Evolutionary conservation across 306 rosid genomes (phyloP), one percentile per base, ranked within the genome.

Genomic region (Prunus salicina): DNA sequence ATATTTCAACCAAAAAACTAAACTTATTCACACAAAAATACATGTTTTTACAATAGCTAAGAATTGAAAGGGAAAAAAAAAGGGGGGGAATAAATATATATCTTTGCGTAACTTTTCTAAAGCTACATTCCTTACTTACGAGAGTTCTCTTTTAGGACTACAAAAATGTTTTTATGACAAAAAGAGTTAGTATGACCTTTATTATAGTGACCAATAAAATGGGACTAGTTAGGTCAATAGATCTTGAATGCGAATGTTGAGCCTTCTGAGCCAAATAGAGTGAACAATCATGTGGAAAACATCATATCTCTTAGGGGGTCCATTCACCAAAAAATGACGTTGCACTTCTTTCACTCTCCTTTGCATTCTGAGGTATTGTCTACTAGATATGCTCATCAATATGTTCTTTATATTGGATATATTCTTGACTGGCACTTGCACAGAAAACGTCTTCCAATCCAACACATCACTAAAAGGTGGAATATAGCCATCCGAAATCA

Each of bases 201-300:
- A 34, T 34, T 34, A 34, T 34, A 34, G 38, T 5, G 38, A 34
- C 38, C 38, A 34, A 34, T 34, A 34, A 34, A 34, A 51, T 51
- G 20, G 19, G 10, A 18, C 18, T 8, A 51, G 5, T 51, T 51
- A 51, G 56, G 8, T 16, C n/a, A 51, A 51, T 43, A 52, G 72
- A 58, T 84, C 83, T 34, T 67, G 77, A 81, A 85, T 82, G 19
- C 22, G 84, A 71, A 84, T 68, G 55, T 84, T 89, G 79, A 87
- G 68, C 58, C 93, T 87, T 49, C 89, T 82, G 18, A 85, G 93
- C 89, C 91, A 87, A 78, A 87, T 73, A 45, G 93, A 89, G 81
- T 89, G 89, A 14, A 85, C 22, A 68, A 68, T 83, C 93, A 89
- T 85, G 22, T 87, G 89, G 30, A 87, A 89, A 49, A 85, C 58